Percentiles rank a stretch among this genome's conserved stretches.
Conservation (phyloP, 177 flowering plant genomes). For the Vitis hybrid region DNA sequence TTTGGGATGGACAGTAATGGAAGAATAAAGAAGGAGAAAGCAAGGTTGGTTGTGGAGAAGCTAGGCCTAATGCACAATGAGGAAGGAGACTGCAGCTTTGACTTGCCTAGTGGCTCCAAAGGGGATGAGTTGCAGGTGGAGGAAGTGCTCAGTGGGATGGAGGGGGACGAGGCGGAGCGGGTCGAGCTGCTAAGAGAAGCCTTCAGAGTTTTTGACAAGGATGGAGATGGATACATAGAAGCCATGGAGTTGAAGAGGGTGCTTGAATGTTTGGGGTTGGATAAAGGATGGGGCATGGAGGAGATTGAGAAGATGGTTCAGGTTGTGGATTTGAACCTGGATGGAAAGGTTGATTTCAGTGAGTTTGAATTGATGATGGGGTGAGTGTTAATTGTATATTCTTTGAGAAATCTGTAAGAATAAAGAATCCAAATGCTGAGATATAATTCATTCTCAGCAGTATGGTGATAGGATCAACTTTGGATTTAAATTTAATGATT, state of each 20-base stretch:
- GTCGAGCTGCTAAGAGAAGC: constrained; percentile 36
- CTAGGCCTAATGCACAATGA: constrained; percentile 35
- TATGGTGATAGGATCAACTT: too few relatives aligned
- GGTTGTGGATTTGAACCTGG: constrained; percentile 47
- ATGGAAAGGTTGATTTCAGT: constrained; percentile 53
- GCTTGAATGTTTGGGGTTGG: constrained; percentile 48
- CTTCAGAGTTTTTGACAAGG: constrained; percentile 49
- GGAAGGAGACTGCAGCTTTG: constrained; percentile 22
- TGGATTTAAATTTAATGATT: too few relatives aligned
- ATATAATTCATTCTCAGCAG: background rate
- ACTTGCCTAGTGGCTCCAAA: background rate
- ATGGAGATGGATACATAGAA: constrained; percentile 57
- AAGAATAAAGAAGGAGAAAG: constrained; percentile 49
- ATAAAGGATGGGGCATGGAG: constrained; percentile 38
- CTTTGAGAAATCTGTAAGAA: background rate
- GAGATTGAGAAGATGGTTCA: constrained; percentile 49
- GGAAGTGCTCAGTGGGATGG: constrained; percentile 27
- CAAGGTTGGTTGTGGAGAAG: constrained; percentile 37
- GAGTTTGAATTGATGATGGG: constrained; percentile 55
- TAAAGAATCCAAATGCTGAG: background rate
- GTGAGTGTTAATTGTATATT: constrained; percentile 1
- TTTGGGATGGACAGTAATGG: constrained; percentile 49
- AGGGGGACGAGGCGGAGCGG: constrained; percentile 13
- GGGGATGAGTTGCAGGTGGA: constrained; percentile 35
- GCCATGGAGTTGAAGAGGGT: constrained; percentile 52